Base-by-base conservation (phyloP, 257 asterid genomes). In the Plantago ovata region DNA sequence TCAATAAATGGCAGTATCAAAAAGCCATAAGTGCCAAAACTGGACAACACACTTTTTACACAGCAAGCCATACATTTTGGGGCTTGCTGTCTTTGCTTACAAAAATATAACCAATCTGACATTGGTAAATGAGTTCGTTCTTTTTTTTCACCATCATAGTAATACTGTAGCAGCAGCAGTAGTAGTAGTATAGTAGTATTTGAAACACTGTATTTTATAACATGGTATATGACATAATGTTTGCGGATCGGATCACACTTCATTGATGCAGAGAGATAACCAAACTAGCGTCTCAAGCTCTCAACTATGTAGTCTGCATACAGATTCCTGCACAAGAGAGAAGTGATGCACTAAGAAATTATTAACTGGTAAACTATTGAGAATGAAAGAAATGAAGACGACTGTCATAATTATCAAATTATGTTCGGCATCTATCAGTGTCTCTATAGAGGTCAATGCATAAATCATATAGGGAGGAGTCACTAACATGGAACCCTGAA, bases 401-500 rank as follows among this genome's bases (percentile, higher is more conserved):
- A 11, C 7, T 9, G 23, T 7, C 28, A 48, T 28, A 48, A 12
- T 19, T 16, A 14, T 43, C 15, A 13, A 19, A 13, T 13, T 4
- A 1, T 43, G 7, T 15, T 47, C 49, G 24, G 55, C 24, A 49
- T 19, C 36, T 28, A 28, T 28, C n/a, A n/a, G 36, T 8, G 7
- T 2, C 36, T 28, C 6, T n/a, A n/a, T n/a, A 13, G 52, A 20
- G 9, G 49, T 39, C 20, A 3, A 53, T 14, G 13, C 21, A 3
- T 16, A 36, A 28, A 28, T 28, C 36, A 1, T 3, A 28, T 28
- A 39, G 36, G 57, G 63, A 56, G 44, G 41, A 65, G 32, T 12
- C 40, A 71, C 96, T 83, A 72, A 88, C 96, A 87, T 82, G 68
- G 98, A 92, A 61, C 72, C 70, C 79, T 84, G 84, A 66, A 83